Evolutionary conservation across 176 grass and related monocot species (phyloP), one percentile per base, ranked within the genome.

Genomic region (Metroxylon sagu): DNA sequence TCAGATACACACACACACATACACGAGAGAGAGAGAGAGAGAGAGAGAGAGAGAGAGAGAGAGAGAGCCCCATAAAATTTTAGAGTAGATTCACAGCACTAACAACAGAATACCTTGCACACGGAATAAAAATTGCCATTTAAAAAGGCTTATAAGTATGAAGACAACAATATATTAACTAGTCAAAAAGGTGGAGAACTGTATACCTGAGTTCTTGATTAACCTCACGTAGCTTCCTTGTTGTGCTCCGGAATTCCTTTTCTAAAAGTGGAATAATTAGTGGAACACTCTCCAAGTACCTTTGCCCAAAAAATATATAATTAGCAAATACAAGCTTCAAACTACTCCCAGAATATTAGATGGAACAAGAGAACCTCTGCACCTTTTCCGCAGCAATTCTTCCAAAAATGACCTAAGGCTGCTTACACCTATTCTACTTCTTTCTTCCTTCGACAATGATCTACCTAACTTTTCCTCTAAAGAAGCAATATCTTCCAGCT

Each of bases 241-340:
- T 79, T 76, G 78, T 39, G 29, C 76, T 53, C 1, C 68, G 80
- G 65, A 81, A 66, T 71, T 95, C 83, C 68, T 86, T 95, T 50
- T 87, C 90, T 80, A 95, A 80, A 69, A 90, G 76, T 81, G 90
- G 86, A 72, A 90, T 77, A 79, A 90, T 89, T 49, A 84, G 72
- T 58, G 90, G 90, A 60, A 95, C 83, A 56, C 80, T 90, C 56
- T 86, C 86, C 26, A 90, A 58, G 53, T 95, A 95, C 90, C 90
- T 95, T 71, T 26, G 35, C 35, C 35, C 35, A 7, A 43, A 43
- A 43, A 35, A 14, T 10, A 12, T 43, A 43, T 2, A 7, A 43
- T 43, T 43, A 43, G 35, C 35, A 43, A 43, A 43, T 43, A 12
- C 35, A 43, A 43, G 35, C 12, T 43, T 43, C 35, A 43, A 43